Evolutionary conservation across 2,329 filamentous ascomycete species (phyloP), one percentile per base, ranked within the genome.

Genomic region (Xylariaceae sp.): DNA sequence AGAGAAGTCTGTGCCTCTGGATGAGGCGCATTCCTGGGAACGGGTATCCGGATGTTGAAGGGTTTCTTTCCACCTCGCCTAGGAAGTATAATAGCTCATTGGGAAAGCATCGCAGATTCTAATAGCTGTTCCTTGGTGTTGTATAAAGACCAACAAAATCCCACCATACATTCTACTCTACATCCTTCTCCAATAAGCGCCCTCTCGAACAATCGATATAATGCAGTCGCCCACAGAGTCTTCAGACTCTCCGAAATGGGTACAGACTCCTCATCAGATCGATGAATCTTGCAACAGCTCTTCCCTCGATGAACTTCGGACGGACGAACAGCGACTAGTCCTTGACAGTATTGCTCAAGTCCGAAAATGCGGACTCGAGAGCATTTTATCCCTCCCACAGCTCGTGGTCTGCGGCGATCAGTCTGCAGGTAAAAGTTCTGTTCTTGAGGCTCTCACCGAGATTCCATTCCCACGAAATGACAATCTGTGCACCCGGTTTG

Each of bases 331-430:
- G 14, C 44, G 51, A n/a, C 14, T 19, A 4, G 23, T 51, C 16
- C 46, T 58, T 6, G 56, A 58, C 16, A 46, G 31, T 1, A 36
- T 58, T 33, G 26, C 46, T 16, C 29, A 47, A 17, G 19, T 58
- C 2, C 45, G 50, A 37, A 55, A 54, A 37, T 54, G 56, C 21
- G 50, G 37, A 2, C 48, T 53, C n/a, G 43, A 48, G 2, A 37
- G 41, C 3, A 31, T 47, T 9, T 8, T 62, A 17, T 54, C 54
- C 5, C 64, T 81, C 0, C 79, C 79, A 1, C 76, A 81, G 52
- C 63, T 82, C n/a, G 76, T 84, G 2, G 80, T 84, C n/a, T 82
- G 77, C 49, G 82, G 84, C 5, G 78, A 84, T 50, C 81, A 84
- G 61, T 81, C 79, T 0, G 76, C 78, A 2, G 83, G 82, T 1